These are phyloP conservation scores for Lasiosphaeris hirsuta DNA, from an alignment of 495 filamentous ascomycete species.

Conservation along the genomic window DNA sequence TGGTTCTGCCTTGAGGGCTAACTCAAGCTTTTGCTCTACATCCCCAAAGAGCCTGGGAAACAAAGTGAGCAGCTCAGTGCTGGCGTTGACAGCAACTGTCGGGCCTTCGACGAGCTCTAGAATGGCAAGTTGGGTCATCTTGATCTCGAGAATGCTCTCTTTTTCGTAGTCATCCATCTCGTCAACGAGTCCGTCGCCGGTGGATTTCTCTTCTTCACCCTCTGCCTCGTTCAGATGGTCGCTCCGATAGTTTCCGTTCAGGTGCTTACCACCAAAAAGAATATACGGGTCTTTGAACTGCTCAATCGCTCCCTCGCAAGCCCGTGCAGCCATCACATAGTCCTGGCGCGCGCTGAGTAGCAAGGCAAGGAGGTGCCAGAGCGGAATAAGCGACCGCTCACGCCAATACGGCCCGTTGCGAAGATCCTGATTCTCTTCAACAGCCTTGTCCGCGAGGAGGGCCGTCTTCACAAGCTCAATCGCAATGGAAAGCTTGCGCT, in stretches of 20 bases:
- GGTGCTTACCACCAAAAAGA: slow-evolving; percentile 48
- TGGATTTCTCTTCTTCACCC: slow-evolving; percentile 31
- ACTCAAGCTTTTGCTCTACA: slow-evolving; percentile 33
- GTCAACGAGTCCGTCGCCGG: slow-evolving; percentile 55
- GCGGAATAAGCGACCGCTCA: slow-evolving; percentile 58
- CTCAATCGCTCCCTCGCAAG: slow-evolving; percentile 87
- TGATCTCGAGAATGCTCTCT: slow-evolving; percentile 78
- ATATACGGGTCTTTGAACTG: slow-evolving; percentile 66
- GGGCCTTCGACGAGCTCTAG: slow-evolving; percentile 79
- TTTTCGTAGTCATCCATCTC: slow-evolving; percentile 75
- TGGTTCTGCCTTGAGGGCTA: slow-evolving; percentile 40
- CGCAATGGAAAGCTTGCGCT: slow-evolving; percentile 68
- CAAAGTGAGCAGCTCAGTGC: slow-evolving; percentile 75
- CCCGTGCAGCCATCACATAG: slow-evolving; percentile 70
- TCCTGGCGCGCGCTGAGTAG: slow-evolving; percentile 83
- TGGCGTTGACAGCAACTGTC: slow-evolving; percentile 76
- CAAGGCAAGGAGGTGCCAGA: slow-evolving; percentile 86
- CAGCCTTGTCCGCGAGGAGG: slow-evolving; percentile 41
- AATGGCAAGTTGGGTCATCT: slow-evolving; percentile 88
- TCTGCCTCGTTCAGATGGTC: slow-evolving; percentile 52
- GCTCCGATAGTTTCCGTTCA: slow-evolving; percentile 47
- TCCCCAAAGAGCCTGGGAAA: slow-evolving; percentile 75
- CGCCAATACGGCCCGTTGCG: slow-evolving; percentile 41
- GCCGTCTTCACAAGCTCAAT: slow-evolving; percentile 69
- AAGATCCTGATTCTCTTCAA: slow-evolving; percentile 30